Base-by-base conservation (phyloP, 2,329 filamentous ascomycete genomes). In the Pseudodiploospora longispora region DNA sequence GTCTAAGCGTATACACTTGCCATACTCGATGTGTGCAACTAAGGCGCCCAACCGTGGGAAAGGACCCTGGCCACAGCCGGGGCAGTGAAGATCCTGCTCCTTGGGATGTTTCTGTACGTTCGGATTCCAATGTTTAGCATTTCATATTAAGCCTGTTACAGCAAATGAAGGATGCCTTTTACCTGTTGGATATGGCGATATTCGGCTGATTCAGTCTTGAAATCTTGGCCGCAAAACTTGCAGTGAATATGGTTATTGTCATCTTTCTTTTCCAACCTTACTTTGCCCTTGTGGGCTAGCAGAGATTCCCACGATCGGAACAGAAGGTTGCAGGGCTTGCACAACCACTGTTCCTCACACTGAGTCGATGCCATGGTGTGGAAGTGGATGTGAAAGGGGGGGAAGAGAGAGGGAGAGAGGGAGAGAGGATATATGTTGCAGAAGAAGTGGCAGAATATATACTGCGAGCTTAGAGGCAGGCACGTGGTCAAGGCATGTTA, bases 11-110 rank as follows among this genome's bases (percentile, higher is more conserved):
- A 46, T 29, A 48, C 75, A 78, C 1, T 62, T 43, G 27, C 60
- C 53, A 2, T 50, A 49, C 54, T 78, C 72, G 4, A 78, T 60
- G 40, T 78, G 75, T 1, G 47, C 33, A 42, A 76, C 63, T 32
- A 75, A 63, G 0, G 41, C 49, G 1, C 63, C 59, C 0, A 69
- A 57, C 1, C 62, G 59, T 1, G 30, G 38, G 44, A 74, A 76
- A 1, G 56, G 56, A 2, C 52, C 59, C 1, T 53, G 47, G 0
- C 53, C 41, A 46, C 75, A 78, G 28, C 68, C 74, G 1, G 72
- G 71, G 39, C 75, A 78, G 3, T 49, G 38, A 1, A 78, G 60
- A 2, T 64, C 47, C 42, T 74, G 68, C 12, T 58, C 51, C 9
- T 61, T 50, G 5, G 61, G 60, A 45, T 74, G 71, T 8, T 50